Conservation (phyloP, 805 yeast genomes). For the Candida nitratophila region DNA sequence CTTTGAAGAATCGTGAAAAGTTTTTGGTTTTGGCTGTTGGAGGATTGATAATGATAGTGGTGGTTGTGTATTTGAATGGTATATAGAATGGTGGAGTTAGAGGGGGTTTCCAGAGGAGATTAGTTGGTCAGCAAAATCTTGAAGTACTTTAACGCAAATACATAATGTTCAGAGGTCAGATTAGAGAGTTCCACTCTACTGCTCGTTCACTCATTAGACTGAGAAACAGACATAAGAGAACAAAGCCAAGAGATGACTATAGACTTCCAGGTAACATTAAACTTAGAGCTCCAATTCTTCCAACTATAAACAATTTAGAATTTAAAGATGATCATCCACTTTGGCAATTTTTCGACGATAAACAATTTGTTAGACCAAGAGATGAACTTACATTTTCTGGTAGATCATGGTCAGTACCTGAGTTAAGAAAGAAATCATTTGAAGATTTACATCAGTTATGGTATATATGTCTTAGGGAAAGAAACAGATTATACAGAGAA, state of each 20-base stretch:
- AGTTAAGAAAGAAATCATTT: constrained; percentile 83
- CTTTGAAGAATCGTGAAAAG: not conserved
- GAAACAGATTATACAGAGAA: constrained; percentile 76
- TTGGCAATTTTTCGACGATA: constrained; percentile 81
- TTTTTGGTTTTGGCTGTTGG: not conserved
- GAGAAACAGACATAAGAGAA: constrained; percentile 1
- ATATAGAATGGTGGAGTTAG: no score
- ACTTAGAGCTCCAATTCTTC: constrained; percentile 78
- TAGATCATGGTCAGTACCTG: constrained; percentile 82
- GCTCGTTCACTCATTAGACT: constrained; percentile 26
- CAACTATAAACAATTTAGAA: constrained; percentile 64
- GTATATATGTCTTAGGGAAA: constrained; percentile 79
- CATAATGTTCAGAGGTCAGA: constrained; percentile 4
- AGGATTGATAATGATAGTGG: not conserved
- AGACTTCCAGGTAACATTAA: constrained; percentile 41
- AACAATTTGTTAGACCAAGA: constrained; percentile 51
- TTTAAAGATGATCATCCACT: constrained; percentile 85
- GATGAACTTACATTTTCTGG: constrained; percentile 49
- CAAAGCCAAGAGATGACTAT: constrained; percentile 6
- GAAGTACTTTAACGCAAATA: no score
- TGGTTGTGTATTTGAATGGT: no score
- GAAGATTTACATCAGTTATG: constrained; percentile 89
- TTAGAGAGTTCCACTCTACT: constrained; percentile 28
- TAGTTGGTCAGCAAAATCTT: no score
- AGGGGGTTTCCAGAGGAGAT: no score